phyloP scores from a whole-genome alignment of 139 green algal species.

The Ettlia oleoabundans region DNA sequence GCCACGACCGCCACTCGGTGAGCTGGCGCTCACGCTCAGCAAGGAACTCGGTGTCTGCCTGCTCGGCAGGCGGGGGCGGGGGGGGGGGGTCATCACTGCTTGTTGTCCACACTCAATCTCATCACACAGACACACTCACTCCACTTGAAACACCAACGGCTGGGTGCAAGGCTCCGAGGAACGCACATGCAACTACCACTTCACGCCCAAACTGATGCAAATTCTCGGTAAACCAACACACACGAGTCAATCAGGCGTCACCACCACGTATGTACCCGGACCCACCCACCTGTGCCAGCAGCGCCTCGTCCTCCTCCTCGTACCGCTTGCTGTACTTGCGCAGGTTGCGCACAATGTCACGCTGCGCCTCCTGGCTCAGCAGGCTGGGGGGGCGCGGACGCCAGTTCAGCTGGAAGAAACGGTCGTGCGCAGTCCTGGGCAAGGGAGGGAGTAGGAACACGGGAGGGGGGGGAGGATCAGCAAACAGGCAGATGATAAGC shows the following conservation, averaged over 20 bases:
- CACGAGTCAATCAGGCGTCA: no score
- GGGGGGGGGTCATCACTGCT: not conserved
- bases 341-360: conserved; percentile 93
- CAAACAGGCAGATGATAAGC: no score
- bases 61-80: not conserved
- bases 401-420: conserved; percentile 96
- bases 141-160: no score
- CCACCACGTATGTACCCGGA: no score
- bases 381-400: conserved; percentile 87
- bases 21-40: conserved; percentile 71
- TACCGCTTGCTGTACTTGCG: conserved; percentile 93
- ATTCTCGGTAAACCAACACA: no score
- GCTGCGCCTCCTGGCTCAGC: conserved; percentile 86
- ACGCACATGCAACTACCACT: no score
- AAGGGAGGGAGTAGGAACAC: not conserved
- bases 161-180: no score
- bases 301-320: conserved; percentile 92
- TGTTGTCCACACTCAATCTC: no score
- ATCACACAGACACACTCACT: no score
- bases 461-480: no score
- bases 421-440: conserved; percentile 70
- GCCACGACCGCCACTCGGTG: conserved; percentile 77
- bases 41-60: conserved; percentile 82
- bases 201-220: no score
- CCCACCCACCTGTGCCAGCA: conserved; percentile 68